Percentiles rank a stretch among this genome's conserved stretches.
These are phyloP conservation scores for Bondarzewia mesenterica DNA, from an alignment of 1,284 basidiomycete genomes.

Conservation along the genomic window DNA sequence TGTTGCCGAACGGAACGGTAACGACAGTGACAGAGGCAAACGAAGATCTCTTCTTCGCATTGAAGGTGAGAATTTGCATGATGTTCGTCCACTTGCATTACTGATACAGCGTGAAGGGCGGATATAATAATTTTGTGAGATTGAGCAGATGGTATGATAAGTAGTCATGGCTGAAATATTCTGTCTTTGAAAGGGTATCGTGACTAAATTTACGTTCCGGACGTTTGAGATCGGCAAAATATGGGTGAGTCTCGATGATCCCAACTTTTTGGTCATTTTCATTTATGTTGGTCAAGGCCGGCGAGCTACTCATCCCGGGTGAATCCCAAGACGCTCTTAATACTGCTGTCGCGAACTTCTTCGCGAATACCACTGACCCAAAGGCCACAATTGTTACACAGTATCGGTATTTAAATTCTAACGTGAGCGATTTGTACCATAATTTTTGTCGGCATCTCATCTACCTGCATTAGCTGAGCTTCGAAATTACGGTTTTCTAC, in stretches of 20 bases:
- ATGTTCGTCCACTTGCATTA: neutral
- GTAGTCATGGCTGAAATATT: neutral
- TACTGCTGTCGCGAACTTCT: constrained; percentile 2
- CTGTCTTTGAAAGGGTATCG: constrained; percentile 1
- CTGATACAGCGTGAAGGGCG: constrained; percentile 4
- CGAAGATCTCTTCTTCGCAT: constrained; percentile 10
- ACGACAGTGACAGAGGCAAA: constrained; percentile 8
- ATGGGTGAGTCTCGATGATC: neutral
- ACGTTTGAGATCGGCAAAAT: constrained; percentile 2
- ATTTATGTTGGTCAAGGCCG: neutral
- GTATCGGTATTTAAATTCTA: constrained; percentile 22
- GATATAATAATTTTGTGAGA: constrained; percentile 11
- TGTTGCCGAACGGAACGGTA: constrained; percentile 14
- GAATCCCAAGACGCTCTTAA: constrained; percentile 1
- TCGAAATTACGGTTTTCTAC: constrained; percentile 6
- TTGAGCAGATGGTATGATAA: neutral
- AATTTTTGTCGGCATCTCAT: neutral
- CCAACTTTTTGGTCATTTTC: neutral
- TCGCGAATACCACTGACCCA: neutral
- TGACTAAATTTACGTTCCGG: constrained; percentile 3
- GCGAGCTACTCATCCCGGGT: neutral
- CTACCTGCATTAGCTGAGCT: neutral
- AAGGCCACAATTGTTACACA: neutral
- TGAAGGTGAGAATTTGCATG: constrained; percentile 1
- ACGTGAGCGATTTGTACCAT: neutral